phyloP scores from a whole-genome alignment of 441 rosid species.

The Mallotus repandus region DNA sequence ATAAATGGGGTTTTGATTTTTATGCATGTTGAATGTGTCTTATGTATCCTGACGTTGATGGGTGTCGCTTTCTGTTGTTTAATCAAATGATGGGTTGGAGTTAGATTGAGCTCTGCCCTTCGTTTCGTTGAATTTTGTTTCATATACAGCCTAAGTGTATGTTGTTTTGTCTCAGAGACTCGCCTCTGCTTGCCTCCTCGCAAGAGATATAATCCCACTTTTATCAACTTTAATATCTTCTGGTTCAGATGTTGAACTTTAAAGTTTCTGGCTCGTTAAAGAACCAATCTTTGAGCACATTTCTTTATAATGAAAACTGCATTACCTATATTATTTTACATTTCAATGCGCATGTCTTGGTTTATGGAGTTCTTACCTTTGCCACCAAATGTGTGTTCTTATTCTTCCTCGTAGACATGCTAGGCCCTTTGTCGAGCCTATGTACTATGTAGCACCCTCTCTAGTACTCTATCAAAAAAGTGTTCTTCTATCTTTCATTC shows the following conservation, averaged over 20 bases:
- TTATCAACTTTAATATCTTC: conserved; percentile 25
- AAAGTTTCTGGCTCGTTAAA: conserved; percentile 18
- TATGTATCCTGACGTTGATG: conserved; percentile 47
- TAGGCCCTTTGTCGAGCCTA: conserved; percentile 8
- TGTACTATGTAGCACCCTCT: conserved; percentile 8
- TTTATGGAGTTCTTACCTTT: conserved; percentile 12
- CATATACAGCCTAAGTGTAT: conserved; percentile 48
- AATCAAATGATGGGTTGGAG: conserved; percentile 23
- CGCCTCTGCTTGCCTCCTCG: conserved; percentile 24
- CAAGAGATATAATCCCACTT: conserved; percentile 26
- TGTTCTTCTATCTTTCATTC: conserved; percentile 4
- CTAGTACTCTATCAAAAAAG: conserved; percentile 4
- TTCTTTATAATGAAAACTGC: conserved; percentile 15
- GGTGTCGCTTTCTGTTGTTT: conserved; percentile 40
- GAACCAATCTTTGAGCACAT: conserved; percentile 5
- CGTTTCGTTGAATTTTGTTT: conserved; percentile 21
- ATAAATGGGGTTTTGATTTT: conserved; percentile 50
- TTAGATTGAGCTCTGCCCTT: conserved; percentile 8
- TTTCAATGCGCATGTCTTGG: conserved; percentile 17
- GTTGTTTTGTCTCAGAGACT: conserved; percentile 53
- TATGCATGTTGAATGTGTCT: conserved; percentile 50
- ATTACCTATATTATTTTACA: conserved; percentile 28
- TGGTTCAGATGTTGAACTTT: conserved; percentile 21
- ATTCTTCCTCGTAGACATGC: conserved; percentile 33
- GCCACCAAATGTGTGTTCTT: conserved; percentile 32